These are phyloP conservation scores for Suillus weaverae DNA, from an alignment of 768 basidiomycete genomes.

Conservation along the genomic window DNA sequence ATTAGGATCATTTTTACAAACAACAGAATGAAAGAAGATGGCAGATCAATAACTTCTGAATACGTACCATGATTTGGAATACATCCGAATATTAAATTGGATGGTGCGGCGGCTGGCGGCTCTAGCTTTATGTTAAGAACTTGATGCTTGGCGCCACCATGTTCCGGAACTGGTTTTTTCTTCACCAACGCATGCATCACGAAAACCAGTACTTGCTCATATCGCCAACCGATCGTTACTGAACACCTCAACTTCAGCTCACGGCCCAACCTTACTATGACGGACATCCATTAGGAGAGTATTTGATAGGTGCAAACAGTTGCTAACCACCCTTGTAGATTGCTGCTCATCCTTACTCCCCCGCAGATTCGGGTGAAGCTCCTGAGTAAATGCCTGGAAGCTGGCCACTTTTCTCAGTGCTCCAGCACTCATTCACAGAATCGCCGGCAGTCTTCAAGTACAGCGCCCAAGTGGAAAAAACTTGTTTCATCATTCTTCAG, in stretches of 20 bases:
- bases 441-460: constrained; percentile 15
- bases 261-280: constrained; percentile 83
- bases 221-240: constrained; percentile 9
- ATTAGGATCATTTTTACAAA: neutral
- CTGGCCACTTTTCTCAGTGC: constrained; percentile 34
- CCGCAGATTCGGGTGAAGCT: constrained; percentile 59
- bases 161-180: constrained; percentile 21
- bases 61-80: too few relatives aligned
- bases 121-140: too few relatives aligned
- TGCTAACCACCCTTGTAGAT: constrained; percentile 4
- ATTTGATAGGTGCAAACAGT: constrained; percentile 56
- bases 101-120: too few relatives aligned
- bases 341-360: constrained; percentile 10
- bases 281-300: constrained; percentile 73
- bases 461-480: constrained; percentile 26
- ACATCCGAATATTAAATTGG: too few relatives aligned
- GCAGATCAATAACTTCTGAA: neutral
- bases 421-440: constrained; percentile 17
- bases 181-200: constrained; percentile 24
- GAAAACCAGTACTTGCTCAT: constrained; percentile 20
- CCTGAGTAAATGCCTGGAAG: constrained; percentile 60
- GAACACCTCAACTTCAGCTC: constrained; percentile 7
- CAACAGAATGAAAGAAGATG: neutral
- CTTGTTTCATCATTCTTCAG: constrained; percentile 33
- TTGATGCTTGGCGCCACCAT: too few relatives aligned